Conservation (phyloP, 2,329 filamentous ascomycete species). For the Bipolaris oryzae region DNA sequence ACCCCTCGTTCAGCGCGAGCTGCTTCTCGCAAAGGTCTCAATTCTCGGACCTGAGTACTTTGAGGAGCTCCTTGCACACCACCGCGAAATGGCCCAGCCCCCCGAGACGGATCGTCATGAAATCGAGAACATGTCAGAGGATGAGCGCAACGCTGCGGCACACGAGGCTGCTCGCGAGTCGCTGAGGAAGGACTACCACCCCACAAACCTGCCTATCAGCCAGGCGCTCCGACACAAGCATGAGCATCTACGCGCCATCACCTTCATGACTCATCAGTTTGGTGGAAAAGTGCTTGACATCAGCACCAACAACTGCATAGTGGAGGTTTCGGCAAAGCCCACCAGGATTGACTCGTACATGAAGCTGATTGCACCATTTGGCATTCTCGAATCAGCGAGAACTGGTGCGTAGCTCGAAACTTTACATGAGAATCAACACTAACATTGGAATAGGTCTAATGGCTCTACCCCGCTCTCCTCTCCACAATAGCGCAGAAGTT, state of each 20-base stretch:
- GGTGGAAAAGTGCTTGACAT: constrained; percentile 97
- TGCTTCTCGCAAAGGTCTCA: constrained; percentile 94
- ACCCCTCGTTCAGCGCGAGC: constrained; percentile 91
- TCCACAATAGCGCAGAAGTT: constrained; percentile 75
- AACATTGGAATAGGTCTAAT: constrained; percentile 69
- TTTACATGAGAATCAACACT: constrained; percentile 9
- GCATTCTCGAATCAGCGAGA: constrained; percentile 92
- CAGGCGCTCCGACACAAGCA: constrained; percentile 96
- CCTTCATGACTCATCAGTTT: constrained; percentile 95
- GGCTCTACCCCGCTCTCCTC: constrained; percentile 91
- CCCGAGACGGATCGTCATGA: constrained; percentile 40
- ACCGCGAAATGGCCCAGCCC: constrained; percentile 80
- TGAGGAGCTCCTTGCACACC: constrained; percentile 93
- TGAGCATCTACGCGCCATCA: constrained; percentile 95
- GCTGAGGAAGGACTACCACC: constrained; percentile 77
- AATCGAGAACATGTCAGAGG: constrained; percentile 36
- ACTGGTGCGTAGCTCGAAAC: constrained; percentile 64
- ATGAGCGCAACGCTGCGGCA: constrained; percentile 39
- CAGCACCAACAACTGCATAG: constrained; percentile 97
- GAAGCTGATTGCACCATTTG: constrained; percentile 92
- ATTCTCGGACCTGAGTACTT: constrained; percentile 98
- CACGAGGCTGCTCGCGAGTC: constrained; percentile 49
- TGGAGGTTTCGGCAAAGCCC: constrained; percentile 94
- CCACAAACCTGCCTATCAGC: constrained; percentile 80
- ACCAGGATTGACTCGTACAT: constrained; percentile 95